Evolutionary conservation across 495 filamentous ascomycete species (phyloP), one percentile per base, ranked within the genome.

Genomic region (Astrothelium subdiscretum): DNA sequence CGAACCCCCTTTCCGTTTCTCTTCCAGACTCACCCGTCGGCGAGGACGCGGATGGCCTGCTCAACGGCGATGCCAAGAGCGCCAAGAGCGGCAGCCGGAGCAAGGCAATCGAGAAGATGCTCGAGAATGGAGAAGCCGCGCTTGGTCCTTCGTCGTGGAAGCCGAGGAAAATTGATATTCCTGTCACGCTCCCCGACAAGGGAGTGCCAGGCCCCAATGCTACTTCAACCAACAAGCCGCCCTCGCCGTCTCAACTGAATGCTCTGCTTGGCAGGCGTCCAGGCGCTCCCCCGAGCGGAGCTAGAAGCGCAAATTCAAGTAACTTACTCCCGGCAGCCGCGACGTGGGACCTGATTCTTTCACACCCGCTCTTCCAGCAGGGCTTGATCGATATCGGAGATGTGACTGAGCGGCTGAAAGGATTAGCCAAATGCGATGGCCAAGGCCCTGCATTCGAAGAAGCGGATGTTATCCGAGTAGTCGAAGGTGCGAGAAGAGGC

Each of bases 291-390:
- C 5, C 29, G 24, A 29, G 29, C 29, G 48, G 3, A 20, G 6
- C 22, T 26, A 54, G 24, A 15, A 20, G 24, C 20, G 11, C 20
- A 8, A 54, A 29, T 3, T 54, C 48, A 29, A 54, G 24, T 26
- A 54, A 20, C 5, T 77, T 96, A 40, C 78, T 96, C 4, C 89
- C 87, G 32, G 85, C 90, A 1, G 84, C 85, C 35, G 88, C 89
- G 0, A 88, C 91, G 2, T 97, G 94, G 92, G 92, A 97, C 68
- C 75, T 91, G 20, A 95, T 98, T 58, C 89, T 95, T 71, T 78
- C 73, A 26, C 91, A 97, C 75, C 84, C 88, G 24, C 72, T 94
- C 27, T 95, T 86, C 68, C 85, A 87, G 70, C 78, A 79, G 31
- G 94, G 92, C 0, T 75, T 87, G n/a, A 88, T 97, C 22, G 90